Base-by-base conservation (phyloP, 1,284 basidiomycete genomes). In the Ustilago trichophora region DNA sequence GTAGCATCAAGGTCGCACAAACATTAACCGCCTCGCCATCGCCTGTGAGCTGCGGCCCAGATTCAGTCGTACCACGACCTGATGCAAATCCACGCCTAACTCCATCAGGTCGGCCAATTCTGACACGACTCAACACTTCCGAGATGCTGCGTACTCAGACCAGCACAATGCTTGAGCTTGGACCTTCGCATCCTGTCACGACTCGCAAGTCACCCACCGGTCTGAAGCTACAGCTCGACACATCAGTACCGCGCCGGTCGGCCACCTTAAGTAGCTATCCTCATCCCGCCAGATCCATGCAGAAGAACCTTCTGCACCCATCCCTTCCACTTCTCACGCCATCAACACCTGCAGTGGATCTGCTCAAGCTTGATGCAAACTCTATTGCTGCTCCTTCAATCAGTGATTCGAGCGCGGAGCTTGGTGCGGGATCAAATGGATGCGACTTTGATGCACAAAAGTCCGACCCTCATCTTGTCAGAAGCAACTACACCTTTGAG, bases 61-160 rank as follows among this genome's bases (percentile, higher is more conserved):
- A 6, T 21, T 29, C n/a, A n/a, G n/a, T n/a, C n/a, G n/a, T n/a
- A n/a, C n/a, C n/a, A n/a, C n/a, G n/a, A n/a, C n/a, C n/a, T n/a
- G n/a, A n/a, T n/a, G n/a, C n/a, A n/a, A n/a, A n/a, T 6, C 11
- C 33, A 9, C 41, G 27, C 21, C 36, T 52, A n/a, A 22, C 45
- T 11, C 65, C 50, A 9, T 42, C 54, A 1, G 29, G 40, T 5
- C 22, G 72, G n/a, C 72, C 72, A 2, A 58, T 44, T 3, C 53
- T 74, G 7, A 47, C 69, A 1, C 60, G 72, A 13, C 52, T 74
- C 31, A 72, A 74, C 41, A 74, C 69, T 8, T 74, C 72, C 26
- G 72, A 74, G 48, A 54, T 67, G 31, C 21, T 69, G 35, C 58
- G 53, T 11, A 59, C 51, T 7, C 54, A 52, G 27, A 56, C 53